Percentiles rank a stretch among this genome's conserved stretches.
Evolutionary conservation across 805 yeast species (phyloP).

Genomic region (Candida verbasci): DNA sequence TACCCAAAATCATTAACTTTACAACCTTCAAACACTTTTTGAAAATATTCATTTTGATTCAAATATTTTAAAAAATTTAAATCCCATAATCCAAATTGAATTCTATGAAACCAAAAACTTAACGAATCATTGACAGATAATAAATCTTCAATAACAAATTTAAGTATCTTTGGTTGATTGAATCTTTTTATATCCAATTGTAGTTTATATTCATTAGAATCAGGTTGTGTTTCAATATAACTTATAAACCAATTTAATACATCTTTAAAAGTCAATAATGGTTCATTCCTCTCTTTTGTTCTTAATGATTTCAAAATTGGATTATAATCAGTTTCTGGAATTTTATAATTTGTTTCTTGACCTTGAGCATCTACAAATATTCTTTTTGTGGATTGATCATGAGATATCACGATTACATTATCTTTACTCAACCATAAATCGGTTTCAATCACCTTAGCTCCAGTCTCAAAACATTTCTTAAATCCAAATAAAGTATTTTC

Average conservation of each 20-base stretch:
- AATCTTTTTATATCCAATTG: conserved; percentile 37
- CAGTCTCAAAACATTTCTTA: conserved; percentile 29
- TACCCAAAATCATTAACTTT: conserved; percentile 14
- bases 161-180: conserved; percentile 33
- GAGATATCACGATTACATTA: conserved; percentile 34
- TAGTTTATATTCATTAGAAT: conserved; percentile 18
- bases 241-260: conserved; percentile 29
- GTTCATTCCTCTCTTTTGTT: conserved; percentile 31
- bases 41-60: conserved; percentile 36
- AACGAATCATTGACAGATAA: conserved; percentile 24
- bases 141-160: conserved; percentile 26
- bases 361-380: conserved; percentile 33
- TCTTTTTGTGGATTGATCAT: conserved; percentile 36
- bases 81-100: conserved; percentile 41
- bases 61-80: conserved; percentile 32
- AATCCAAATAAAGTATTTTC: conserved; percentile 40
- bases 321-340: conserved; percentile 26
- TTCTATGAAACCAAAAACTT: conserved; percentile 33
- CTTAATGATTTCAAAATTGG: conserved; percentile 22
- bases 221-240: conserved; percentile 14
- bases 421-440: conserved; percentile 39
- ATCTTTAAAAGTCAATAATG: conserved; percentile 26
- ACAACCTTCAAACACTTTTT: conserved; percentile 15
- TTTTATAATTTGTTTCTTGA: conserved; percentile 28
- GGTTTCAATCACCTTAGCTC: conserved; percentile 39